Conservation (phyloP, 306 rosid species). For the Canavalia gladiata region DNA sequence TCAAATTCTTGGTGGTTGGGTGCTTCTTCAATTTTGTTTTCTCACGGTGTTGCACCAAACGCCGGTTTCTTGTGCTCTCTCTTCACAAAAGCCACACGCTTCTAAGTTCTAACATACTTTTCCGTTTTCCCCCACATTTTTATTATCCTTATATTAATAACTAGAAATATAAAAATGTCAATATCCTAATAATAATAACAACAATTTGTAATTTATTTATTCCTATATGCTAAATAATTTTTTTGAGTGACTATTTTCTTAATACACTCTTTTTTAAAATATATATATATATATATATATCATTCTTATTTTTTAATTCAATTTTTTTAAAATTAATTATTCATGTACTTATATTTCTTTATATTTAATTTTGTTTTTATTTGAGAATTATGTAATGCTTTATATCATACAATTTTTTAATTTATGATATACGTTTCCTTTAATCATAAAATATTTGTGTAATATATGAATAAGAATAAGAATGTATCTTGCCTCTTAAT, state of each 20-base stretch:
- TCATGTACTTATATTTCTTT: not conserved
- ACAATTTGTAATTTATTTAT: not conserved
- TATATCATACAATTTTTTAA: not conserved
- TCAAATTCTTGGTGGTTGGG: slow-evolving; percentile 46
- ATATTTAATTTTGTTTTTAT: not conserved
- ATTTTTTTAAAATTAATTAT: not conserved
- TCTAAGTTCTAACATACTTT: not conserved
- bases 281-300: too few species aligned
- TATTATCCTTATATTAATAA: not conserved
- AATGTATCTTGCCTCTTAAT: not conserved
- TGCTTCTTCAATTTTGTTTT: slow-evolving; percentile 26
- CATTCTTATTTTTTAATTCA: too few species aligned
- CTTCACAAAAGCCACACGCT: slow-evolving; percentile 38
- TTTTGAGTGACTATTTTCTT: not conserved
- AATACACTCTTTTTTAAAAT: not conserved
- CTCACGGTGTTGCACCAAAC: slow-evolving; percentile 53
- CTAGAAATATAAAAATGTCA: not conserved
- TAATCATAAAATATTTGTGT: not conserved
- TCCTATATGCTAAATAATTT: not conserved
- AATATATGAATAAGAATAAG: not conserved
- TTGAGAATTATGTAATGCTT: not conserved
- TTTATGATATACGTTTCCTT: not conserved
- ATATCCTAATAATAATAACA: not conserved
- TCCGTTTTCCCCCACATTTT: not conserved
- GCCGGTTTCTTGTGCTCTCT: slow-evolving; percentile 33